Evolutionary conservation across 306 rosid species (phyloP).

Genomic region (Echinosophora koreensis): DNA sequence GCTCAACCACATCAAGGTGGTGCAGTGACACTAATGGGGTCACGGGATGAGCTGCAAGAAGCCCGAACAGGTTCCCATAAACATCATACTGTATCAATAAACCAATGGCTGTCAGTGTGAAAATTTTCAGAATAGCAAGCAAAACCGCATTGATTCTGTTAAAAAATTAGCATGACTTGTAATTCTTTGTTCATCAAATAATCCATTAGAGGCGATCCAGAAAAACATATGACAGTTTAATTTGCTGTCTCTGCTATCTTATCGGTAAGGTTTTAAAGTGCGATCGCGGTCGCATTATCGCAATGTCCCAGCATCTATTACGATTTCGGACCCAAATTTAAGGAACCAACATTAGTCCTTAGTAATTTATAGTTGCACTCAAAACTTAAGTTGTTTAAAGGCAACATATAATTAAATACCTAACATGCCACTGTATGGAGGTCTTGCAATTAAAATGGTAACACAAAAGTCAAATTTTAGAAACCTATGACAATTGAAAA

Average conservation of each 20-base stretch:
- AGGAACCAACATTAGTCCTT: not conserved
- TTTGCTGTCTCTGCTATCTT: not conserved
- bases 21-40: conserved; percentile 90
- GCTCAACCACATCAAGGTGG: conserved; percentile 97
- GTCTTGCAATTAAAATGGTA: not conserved
- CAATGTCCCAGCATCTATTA: no score
- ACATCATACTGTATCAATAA: conserved; percentile 84
- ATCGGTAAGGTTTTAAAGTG: not conserved
- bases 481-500: conserved; percentile 13
- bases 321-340: no score
- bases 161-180: not conserved
- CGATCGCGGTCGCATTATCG: no score
- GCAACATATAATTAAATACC: conserved; percentile 4
- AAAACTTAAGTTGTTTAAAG: not conserved
- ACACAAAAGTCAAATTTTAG: conserved; percentile 26
- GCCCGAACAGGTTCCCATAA: conserved; percentile 93
- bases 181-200: not conserved
- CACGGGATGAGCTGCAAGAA: conserved; percentile 95
- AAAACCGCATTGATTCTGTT: not conserved
- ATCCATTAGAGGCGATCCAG: not conserved
- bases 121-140: not conserved
- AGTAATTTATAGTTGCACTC: conserved; percentile 15
- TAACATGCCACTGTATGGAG: conserved; percentile 27
- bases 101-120: not conserved
- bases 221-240: not conserved